Evolutionary conservation across 2,329 filamentous ascomycete genomes (phyloP).

Genomic region (Sordariomycetes sp.): DNA sequence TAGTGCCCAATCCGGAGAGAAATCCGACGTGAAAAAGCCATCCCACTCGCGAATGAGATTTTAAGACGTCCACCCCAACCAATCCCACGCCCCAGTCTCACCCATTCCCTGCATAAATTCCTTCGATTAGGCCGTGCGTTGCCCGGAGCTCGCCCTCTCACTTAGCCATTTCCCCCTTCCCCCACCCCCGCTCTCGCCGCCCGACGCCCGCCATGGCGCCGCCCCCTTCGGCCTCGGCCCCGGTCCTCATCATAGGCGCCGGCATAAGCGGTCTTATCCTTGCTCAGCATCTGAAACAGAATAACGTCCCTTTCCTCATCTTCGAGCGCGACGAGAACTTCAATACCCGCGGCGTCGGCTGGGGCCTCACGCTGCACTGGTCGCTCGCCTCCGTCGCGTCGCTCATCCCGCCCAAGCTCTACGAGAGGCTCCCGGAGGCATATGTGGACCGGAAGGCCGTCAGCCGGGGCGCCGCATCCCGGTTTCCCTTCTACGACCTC

Average conservation of each 20-base stretch:
- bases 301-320: conserved; percentile 29
- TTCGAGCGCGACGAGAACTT: conserved; percentile 42
- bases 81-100: too few species aligned
- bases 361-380: conserved; percentile 57
- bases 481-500: conserved; percentile 46
- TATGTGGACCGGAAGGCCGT: conserved; percentile 44
- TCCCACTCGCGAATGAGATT: too few species aligned
- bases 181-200: background rate
- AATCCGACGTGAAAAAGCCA: too few species aligned
- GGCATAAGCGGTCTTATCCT: conserved; percentile 25
- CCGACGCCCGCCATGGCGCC: background rate
- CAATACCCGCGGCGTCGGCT: conserved; percentile 38
- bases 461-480: conserved; percentile 30
- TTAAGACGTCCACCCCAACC: too few species aligned
- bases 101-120: too few species aligned
- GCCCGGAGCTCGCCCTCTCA: background rate
- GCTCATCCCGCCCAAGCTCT: conserved; percentile 36
- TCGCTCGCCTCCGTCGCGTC: conserved; percentile 38
- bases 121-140: too few species aligned
- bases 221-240: background rate
- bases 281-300: conserved; percentile 20
- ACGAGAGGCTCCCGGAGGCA: conserved; percentile 32
- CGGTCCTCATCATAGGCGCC: conserved; percentile 24
- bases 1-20: too few species aligned
- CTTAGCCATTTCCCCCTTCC: background rate